These are phyloP conservation scores for Pichia sp. DNA, from an alignment of 1,139 yeast genomes.

Conservation along the genomic window DNA sequence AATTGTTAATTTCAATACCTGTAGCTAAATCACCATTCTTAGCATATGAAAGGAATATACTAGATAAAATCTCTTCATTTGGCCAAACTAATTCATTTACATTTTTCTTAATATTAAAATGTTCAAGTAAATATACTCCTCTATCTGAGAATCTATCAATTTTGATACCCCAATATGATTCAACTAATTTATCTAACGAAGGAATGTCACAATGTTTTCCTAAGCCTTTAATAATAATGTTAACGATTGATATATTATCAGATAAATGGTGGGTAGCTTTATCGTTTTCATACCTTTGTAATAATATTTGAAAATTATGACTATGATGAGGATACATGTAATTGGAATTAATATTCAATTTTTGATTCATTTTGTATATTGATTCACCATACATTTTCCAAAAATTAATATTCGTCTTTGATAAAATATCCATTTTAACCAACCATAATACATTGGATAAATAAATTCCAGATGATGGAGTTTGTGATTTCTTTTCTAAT, in stretches of 20 bases:
- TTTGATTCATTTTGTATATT: slow-evolving; percentile 15
- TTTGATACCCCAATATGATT: slow-evolving; percentile 25
- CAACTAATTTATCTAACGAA: slow-evolving; percentile 21
- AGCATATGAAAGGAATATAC: slow-evolving; percentile 25
- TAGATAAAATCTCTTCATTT: slow-evolving; percentile 18
- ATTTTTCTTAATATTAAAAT: slow-evolving; percentile 9
- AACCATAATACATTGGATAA: slow-evolving; percentile 26
- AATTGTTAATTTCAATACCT: slow-evolving; percentile 23
- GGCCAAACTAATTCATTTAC: slow-evolving; percentile 19
- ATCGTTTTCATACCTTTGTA: slow-evolving; percentile 10
- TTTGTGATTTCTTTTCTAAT: slow-evolving; percentile 16
- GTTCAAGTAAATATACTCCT: slow-evolving; percentile 5
- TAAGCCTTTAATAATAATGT: slow-evolving; percentile 9
- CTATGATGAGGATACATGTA: slow-evolving; percentile 19
- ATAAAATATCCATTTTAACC: slow-evolving; percentile 22
- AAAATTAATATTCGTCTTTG: slow-evolving; percentile 20
- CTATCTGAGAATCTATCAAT: slow-evolving; percentile 5
- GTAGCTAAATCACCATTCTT: slow-evolving; percentile 23
- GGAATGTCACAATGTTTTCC: slow-evolving; percentile 19
- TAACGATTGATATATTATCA: slow-evolving; percentile 6
- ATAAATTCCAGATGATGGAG: slow-evolving; percentile 1
- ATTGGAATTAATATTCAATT: slow-evolving; percentile 12
- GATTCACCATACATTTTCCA: slow-evolving; percentile 25
- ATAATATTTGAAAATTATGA: slow-evolving; percentile 9
- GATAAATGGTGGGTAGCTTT: slow-evolving; percentile 9